These are phyloP conservation scores for Fusarium algeriense DNA, from an alignment of 2,329 filamentous ascomycete genomes.

Conservation along the genomic window DNA sequence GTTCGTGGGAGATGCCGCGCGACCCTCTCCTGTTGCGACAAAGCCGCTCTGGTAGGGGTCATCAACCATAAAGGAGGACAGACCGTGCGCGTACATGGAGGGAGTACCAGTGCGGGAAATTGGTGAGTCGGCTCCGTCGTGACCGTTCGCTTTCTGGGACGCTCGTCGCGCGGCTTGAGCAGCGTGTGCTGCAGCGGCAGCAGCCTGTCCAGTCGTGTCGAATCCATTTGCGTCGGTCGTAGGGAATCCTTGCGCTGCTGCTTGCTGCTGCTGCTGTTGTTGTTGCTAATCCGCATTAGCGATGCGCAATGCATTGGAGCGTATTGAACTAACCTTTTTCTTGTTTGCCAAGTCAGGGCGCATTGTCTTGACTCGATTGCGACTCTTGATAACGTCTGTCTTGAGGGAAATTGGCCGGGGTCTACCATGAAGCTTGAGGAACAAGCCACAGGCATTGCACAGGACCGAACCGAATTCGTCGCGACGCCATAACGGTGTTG, in stretches of 20 bases:
- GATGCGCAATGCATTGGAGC: not conserved
- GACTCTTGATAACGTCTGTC: conserved; percentile 99
- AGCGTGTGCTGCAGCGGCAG: conserved; percentile 66
- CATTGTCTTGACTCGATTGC: conserved; percentile 94
- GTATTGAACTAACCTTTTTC: conserved; percentile 74
- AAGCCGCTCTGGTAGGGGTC: conserved; percentile 74
- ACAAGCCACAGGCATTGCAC: conserved; percentile 98
- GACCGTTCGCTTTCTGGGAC: conserved; percentile 80
- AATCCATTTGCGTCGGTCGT: conserved; percentile 69
- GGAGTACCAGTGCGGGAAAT: conserved; percentile 85
- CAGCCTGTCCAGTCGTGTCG: conserved; percentile 62
- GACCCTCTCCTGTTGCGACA: conserved; percentile 65
- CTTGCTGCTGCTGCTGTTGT: conserved; percentile 52
- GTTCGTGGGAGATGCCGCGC: conserved; percentile 61
- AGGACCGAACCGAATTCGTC: conserved; percentile 96
- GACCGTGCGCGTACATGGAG: conserved; percentile 77
- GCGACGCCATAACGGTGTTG: conserved; percentile 95
- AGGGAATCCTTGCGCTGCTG: conserved; percentile 57
- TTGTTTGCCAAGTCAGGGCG: conserved; percentile 82
- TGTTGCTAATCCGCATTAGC: conserved; percentile 33
- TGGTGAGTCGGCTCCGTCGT: conserved; percentile 81
- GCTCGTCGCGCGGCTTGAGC: conserved; percentile 67
- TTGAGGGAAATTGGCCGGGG: conserved; percentile 95
- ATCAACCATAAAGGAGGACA: conserved; percentile 83
- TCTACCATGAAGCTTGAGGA: conserved; percentile 95